A percentile compares a stretch with the other conserved stretches of the same genome.
Conservation (phyloP, 179 eudicot species). For the Pouteria campechiana region DNA sequence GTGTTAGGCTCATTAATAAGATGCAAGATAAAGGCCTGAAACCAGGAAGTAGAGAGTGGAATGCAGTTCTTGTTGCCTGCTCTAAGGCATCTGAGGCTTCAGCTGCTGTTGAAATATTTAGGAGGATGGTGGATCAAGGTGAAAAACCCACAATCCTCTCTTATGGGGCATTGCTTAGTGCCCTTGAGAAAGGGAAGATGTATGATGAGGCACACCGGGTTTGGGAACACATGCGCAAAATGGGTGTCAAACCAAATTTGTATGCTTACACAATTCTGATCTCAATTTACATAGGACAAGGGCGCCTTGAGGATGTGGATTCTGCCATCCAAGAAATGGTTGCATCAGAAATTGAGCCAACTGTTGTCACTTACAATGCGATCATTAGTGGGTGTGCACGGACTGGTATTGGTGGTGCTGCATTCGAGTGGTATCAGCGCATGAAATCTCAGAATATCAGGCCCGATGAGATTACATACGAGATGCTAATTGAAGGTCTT, state of each 20-base stretch:
- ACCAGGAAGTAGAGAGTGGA: constrained; percentile 82
- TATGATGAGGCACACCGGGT: constrained; percentile 70
- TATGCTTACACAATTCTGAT: constrained; percentile 92
- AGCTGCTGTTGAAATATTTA: constrained; percentile 75
- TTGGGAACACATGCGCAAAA: constrained; percentile 80
- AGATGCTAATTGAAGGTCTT: constrained; percentile 60
- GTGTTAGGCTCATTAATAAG: constrained; percentile 64
- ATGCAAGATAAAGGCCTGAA: constrained; percentile 90
- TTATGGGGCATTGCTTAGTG: constrained; percentile 87
- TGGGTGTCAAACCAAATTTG: constrained; percentile 61
- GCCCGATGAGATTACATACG: constrained; percentile 70
- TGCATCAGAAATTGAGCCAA: constrained; percentile 38
- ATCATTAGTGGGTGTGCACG: constrained; percentile 62
- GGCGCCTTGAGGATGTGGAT: constrained; percentile 54
- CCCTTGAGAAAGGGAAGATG: constrained; percentile 79
- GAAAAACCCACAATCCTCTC: constrained; percentile 77
- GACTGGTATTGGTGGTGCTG: constrained; percentile 39
- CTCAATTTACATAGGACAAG: constrained; percentile 66
- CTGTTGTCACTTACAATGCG: constrained; percentile 84
- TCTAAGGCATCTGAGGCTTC: constrained; percentile 86
- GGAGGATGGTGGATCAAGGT: constrained; percentile 70
- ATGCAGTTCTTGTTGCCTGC: constrained; percentile 87
- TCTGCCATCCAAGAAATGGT: constrained; percentile 57
- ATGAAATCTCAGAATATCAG: constrained; percentile 43
- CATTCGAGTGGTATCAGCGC: constrained; percentile 73